Evolutionary conservation across 163 green algal genomes (phyloP).

Genomic region (Smithsoniella earleae): DNA sequence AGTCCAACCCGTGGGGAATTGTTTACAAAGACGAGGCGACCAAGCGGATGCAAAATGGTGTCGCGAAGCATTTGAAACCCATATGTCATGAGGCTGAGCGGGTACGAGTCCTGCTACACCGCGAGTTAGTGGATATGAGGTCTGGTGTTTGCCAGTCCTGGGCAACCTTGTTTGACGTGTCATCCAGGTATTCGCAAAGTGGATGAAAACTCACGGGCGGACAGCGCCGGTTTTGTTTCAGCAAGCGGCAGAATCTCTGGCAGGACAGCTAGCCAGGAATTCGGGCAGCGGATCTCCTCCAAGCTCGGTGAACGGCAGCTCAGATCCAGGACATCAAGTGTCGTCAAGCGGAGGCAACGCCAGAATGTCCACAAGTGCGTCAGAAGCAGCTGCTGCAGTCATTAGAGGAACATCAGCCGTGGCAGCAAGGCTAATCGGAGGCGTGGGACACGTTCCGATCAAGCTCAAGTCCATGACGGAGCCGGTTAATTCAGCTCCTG

Average conservation of each 20-base stretch:
- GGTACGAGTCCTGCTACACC: no score
- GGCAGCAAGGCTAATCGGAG: slow-evolving; percentile 7
- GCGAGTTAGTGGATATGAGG: no score
- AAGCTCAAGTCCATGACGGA: slow-evolving; percentile 25
- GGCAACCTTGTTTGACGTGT: background rate
- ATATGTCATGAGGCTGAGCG: slow-evolving; percentile 16
- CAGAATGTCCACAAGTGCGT: no score
- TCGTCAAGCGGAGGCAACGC: background rate
- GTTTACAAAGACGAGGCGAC: slow-evolving; percentile 14
- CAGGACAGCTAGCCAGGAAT: no score
- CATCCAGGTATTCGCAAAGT: slow-evolving; percentile 12
- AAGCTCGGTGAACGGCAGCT: background rate
- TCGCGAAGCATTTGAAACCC: background rate
- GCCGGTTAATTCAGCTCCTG: slow-evolving; percentile 12
- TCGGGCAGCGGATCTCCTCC: background rate
- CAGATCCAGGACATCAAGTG: no score
- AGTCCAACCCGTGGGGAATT: slow-evolving; percentile 14
- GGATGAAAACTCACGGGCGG: slow-evolving; percentile 14
- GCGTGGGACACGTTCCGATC: slow-evolving; percentile 10
- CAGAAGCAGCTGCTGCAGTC: no score
- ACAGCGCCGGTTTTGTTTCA: slow-evolving; percentile 16
- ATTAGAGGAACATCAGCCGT: background rate
- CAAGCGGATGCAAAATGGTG: background rate
- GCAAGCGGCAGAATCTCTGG: background rate
- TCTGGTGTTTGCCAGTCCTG: no score